Percentiles rank a stretch among this genome's conserved stretches.
Conservation (phyloP, 1,284 basidiomycete genomes). For the Farysia itapuensis region DNA sequence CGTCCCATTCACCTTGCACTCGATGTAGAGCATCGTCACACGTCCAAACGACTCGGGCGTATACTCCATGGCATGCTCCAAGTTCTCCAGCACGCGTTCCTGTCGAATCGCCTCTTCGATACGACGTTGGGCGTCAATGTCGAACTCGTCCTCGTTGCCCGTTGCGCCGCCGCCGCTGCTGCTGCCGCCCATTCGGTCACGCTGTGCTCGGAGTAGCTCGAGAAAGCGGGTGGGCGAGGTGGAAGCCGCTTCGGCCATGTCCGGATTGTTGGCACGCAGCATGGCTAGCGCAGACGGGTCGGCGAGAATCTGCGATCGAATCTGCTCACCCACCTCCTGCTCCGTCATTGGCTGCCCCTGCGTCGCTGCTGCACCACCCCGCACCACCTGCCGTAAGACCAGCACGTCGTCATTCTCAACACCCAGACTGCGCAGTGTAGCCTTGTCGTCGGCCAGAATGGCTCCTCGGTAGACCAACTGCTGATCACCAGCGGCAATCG, state of each 20-base stretch:
- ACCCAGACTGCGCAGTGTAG: slow-evolving; percentile 39
- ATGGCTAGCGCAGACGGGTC: slow-evolving; percentile 78
- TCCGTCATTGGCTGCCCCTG: background rate
- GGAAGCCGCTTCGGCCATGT: slow-evolving; percentile 24
- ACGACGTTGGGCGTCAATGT: slow-evolving; percentile 76
- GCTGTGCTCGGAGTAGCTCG: slow-evolving; percentile 25
- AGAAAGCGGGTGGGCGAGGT: slow-evolving; percentile 12
- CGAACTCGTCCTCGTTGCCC: slow-evolving; percentile 71
- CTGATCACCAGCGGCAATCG: slow-evolving; percentile 41
- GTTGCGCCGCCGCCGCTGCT: slow-evolving; percentile 67
- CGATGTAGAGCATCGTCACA: slow-evolving; percentile 95
- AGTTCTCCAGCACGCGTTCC: slow-evolving; percentile 77
- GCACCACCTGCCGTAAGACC: slow-evolving; percentile 16
- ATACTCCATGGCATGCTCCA: slow-evolving; percentile 60
- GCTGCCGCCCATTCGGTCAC: slow-evolving; percentile 65
- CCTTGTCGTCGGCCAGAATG: slow-evolving; percentile 27
- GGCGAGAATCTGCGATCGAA: slow-evolving; percentile 81
- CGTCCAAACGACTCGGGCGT: slow-evolving; percentile 85
- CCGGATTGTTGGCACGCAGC: slow-evolving; percentile 64
- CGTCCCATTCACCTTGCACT: slow-evolving; percentile 76
- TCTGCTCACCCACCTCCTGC: slow-evolving; percentile 79
- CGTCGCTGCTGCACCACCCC: background rate
- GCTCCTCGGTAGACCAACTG: slow-evolving; percentile 31
- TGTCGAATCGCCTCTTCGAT: slow-evolving; percentile 93
- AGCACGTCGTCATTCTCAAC: slow-evolving; percentile 50